Evolutionary conservation across 2,329 filamentous ascomycete genomes (phyloP), one percentile per base, ranked within the genome.

Genomic region (Penicillium freii): DNA sequence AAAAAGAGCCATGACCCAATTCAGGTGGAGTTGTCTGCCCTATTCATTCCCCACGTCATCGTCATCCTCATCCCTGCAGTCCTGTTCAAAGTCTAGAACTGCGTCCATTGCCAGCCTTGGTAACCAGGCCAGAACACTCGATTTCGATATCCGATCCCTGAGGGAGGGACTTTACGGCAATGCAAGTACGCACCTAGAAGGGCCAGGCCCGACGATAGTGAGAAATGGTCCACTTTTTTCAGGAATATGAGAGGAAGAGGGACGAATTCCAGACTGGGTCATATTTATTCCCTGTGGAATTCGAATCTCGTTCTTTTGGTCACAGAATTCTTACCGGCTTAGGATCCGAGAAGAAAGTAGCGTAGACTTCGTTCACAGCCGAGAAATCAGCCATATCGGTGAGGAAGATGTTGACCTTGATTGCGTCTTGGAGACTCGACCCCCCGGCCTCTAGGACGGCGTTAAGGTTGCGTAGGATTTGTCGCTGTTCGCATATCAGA

Each of bases 361-460:
- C 50, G 36, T 94, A 96, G 73, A 91, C 88, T 68, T 82, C 81
- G 78, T 96, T 96, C 85, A 95, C 90, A 74, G 86, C 86, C 72
- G 74, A 77, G 66, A 87, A 89, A 69, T 88, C 79, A 42, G 79
- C 76, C 85, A 89, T 88, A 59, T 81, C 80, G 0, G 82, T 83
- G 10, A 89, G 70, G 69, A 84, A 89, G 48, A 88, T 78, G 64
- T 87, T 88, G 63, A 85, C 80, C 72, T 89, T 88, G 68, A 88
- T 80, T 0, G 84, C 80, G 36, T 87, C 84, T 9, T 81, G 73
- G 19, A 87, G 73, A 60, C 75, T 79, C 39, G 80, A 84, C 1
- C 84, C 85, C 0, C 83, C 82, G 3, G 81, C 84, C 60, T 82
- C 77, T 19, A 89, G 81, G 1, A 88, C 80, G 1, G 78, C 80